Base-by-base conservation (phyloP, 495 filamentous ascomycete species). In the Aspergillus indologenus region DNA sequence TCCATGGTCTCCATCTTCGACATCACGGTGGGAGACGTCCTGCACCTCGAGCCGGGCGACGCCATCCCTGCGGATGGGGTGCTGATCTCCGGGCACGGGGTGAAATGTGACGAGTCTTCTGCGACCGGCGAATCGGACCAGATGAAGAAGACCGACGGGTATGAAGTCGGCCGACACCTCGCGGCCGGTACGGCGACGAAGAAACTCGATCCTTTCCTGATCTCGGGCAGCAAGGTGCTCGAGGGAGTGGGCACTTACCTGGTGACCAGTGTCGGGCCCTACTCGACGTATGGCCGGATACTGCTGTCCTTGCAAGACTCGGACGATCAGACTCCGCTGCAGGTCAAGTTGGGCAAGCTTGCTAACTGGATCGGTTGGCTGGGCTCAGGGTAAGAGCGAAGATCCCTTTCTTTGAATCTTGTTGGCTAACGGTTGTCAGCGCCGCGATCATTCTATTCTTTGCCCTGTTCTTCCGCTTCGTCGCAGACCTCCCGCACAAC, bases 21-120 rank as follows among this genome's bases (percentile, higher is more conserved):
- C 66, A 72, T 92, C 45, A 73, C 87, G 58, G 87, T 86, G 45
- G 88, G 88, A 46, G 89, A 91, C 67, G 78, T 91, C 15, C 71
- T 91, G 29, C 85, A 88, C 57, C 70, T 91, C 0, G 88, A 90
- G 54, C 87, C 88, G 40, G 89, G 89, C 45, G 88, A 92, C 63
- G 75, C 90, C 22, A 79, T 91, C 23, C 75, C 78, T 23, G 81
- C 81, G 34, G 85, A 88, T 67, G 86, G 85, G 26, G 73, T 87
- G 45, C 68, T 85, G 8, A 75, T 87, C 61, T 84, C 81, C 17
- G 85, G 83, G 48, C 82, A 87, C 64, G 84, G 83, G 52, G 77
- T 81, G 57, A 85, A 86, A 70, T 88, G 85, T 62, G 85, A 88
- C 60, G 85, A 88, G 61, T 88, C 85, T 14, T 87, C 83, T 17